phyloP scores from a whole-genome alignment of 1,284 basidiomycete genomes.

The Microbotryomycetes sp. region DNA sequence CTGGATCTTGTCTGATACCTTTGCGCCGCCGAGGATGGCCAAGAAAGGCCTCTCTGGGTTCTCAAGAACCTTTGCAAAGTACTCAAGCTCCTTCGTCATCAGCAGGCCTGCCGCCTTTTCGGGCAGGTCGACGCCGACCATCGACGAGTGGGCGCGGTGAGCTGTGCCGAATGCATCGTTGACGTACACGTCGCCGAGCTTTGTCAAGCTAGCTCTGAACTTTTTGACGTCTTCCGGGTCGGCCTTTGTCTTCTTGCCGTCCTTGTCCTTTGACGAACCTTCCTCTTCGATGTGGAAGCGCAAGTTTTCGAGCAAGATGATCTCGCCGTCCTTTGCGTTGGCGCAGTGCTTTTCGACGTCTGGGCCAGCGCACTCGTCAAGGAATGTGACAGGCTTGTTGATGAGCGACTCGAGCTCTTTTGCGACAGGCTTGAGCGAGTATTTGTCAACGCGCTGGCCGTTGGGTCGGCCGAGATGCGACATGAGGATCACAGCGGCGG shows the following conservation, averaged over 20 bases:
- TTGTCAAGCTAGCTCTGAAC: slow-evolving; percentile 82
- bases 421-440: slow-evolving; percentile 80
- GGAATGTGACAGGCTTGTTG: slow-evolving; percentile 65
- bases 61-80: slow-evolving; percentile 96
- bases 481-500: slow-evolving; percentile 73
- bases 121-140: slow-evolving; percentile 93
- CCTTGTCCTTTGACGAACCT: slow-evolving; percentile 85
- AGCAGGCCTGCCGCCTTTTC: slow-evolving; percentile 92
- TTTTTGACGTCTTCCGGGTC: slow-evolving; percentile 70
- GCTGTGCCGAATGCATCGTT: slow-evolving; percentile 99
- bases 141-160: slow-evolving; percentile 95
- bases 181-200: slow-evolving; percentile 91
- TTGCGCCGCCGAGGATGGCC: slow-evolving; percentile 96
- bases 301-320: slow-evolving; percentile 94
- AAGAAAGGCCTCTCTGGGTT: slow-evolving; percentile 92
- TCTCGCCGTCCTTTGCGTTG: slow-evolving; percentile 61
- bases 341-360: slow-evolving; percentile 71
- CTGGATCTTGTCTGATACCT: slow-evolving; percentile 98
- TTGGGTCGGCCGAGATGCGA: slow-evolving; percentile 97
- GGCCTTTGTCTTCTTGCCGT: slow-evolving; percentile 88
- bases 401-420: slow-evolving; percentile 37
- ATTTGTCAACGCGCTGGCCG: slow-evolving; percentile 81
- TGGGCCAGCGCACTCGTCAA: slow-evolving; percentile 77
- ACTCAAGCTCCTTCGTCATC: slow-evolving; percentile 98
- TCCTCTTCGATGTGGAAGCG: slow-evolving; percentile 99